Base-by-base conservation (phyloP, 495 filamentous ascomycete species). In the Aspergillus cavernicola region DNA sequence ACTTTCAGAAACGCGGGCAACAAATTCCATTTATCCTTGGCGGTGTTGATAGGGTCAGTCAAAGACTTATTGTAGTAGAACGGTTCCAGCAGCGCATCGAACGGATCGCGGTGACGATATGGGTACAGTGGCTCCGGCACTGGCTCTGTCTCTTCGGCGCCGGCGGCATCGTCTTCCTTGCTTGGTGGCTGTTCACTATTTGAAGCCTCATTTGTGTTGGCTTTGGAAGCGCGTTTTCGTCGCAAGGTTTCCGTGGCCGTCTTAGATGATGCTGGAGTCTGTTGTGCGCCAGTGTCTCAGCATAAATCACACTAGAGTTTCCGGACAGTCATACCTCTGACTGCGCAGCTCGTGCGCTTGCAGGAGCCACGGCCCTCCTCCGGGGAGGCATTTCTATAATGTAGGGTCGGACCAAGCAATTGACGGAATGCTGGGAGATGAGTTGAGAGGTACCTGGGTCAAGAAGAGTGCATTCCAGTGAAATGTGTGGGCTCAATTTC, bases 1-100 rank as follows among this genome's bases (percentile, higher is more conserved):
- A 96, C 91, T 65, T 96, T 96, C 42, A 99, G 76, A 64, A 97
- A 99, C 4, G 93, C 92, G 0, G 93, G 95, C 15, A 99, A 74
- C 20, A 99, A 74, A 64, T 97, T 97, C 84, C 90, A 97, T 77
- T 97, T 97, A 71, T 97, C 92, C 55, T 78, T 79, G 3, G 86
- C 91, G n/a, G 95, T 96, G 33, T 89, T 83, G 62, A 99, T 96
- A 0, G 92, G 89, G 55, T 97, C 93, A 0, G 90, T 96, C 47
- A 97, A 72, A 45, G 83, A 85, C 66, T 97, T 99, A 49, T 89
- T 92, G 60, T 92, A 90, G 70, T 99, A 99, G 66, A 97, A 96
- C 0, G 93, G 93, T 70, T 95, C 85, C 36, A 97, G 76, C 12
- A 97, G 81, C 45, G 90, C 89, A 70, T 96, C 88, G 62, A 96